phyloP scores from a whole-genome alignment of 1,284 basidiomycete genomes.

The Caloboletus firmus region DNA sequence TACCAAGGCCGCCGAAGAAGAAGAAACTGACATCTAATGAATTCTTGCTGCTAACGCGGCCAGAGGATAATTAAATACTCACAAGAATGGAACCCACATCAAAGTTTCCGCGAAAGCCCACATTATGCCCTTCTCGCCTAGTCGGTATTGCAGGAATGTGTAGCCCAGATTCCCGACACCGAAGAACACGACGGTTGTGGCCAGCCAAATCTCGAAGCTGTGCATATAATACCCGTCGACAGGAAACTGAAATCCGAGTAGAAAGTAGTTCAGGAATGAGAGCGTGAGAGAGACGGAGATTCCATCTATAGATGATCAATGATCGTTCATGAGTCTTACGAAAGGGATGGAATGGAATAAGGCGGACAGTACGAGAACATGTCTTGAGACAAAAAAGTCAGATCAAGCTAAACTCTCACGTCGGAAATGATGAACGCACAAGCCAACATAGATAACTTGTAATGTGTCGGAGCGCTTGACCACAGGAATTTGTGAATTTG shows the following conservation, averaged over 20 bases:
- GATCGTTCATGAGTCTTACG: neutral
- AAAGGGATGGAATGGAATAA: neutral
- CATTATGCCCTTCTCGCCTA: slow-evolving; percentile 59
- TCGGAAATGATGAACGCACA: slow-evolving; percentile 53
- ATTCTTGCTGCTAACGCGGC: neutral
- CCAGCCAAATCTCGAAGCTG: slow-evolving; percentile 75
- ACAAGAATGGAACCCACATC: slow-evolving; percentile 81
- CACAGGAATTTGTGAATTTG: slow-evolving; percentile 78
- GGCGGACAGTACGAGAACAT: slow-evolving; percentile 81
- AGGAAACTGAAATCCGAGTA: slow-evolving; percentile 66
- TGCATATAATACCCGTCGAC: slow-evolving; percentile 72
- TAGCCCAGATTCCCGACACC: slow-evolving; percentile 70
- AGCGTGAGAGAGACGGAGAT: slow-evolving; percentile 68
- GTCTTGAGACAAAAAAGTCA: slow-evolving; percentile 43
- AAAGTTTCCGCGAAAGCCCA: slow-evolving; percentile 63
- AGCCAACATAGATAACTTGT: slow-evolving; percentile 77
- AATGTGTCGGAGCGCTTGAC: slow-evolving; percentile 75
- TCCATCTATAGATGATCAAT: slow-evolving; percentile 52
- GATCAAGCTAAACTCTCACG: slow-evolving; percentile 1
- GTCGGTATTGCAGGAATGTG: slow-evolving; percentile 73
- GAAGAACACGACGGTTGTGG: slow-evolving; percentile 76
- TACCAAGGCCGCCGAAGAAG: slow-evolving; percentile 79
- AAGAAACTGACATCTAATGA: slow-evolving; percentile 58
- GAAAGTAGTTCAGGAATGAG: slow-evolving; percentile 68
- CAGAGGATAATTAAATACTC: slow-evolving; percentile 34